phyloP scores from a whole-genome alignment of 2,329 filamentous ascomycete species.

The Xylariaceae sp. region DNA sequence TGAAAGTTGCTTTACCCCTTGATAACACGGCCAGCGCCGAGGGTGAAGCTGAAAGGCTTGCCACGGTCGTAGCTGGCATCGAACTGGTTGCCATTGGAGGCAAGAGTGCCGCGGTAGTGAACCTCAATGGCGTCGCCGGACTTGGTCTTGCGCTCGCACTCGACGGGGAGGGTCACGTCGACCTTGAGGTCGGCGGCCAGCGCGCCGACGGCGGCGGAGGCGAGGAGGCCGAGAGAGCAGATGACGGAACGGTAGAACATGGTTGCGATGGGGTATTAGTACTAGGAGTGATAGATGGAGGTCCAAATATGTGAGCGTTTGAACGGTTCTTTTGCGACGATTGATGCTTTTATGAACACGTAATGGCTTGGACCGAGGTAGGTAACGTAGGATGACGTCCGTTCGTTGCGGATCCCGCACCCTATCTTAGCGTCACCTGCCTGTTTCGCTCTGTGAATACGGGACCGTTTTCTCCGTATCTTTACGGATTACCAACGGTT shows the following conservation, averaged over 20 bases:
- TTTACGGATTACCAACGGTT: too few species aligned
- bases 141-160: conserved; percentile 72
- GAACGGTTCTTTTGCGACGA: neutral
- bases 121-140: conserved; percentile 76
- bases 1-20: conserved; percentile 54
- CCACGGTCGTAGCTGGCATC: conserved; percentile 79
- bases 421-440: neutral
- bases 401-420: too few species aligned
- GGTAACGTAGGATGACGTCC: too few species aligned
- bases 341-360: neutral
- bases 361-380: neutral
- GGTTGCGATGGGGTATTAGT: neutral
- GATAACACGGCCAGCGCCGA: conserved; percentile 82
- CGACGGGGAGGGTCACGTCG: conserved; percentile 65
- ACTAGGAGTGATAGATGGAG: neutral
- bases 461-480: too few species aligned
- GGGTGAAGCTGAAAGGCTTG: conserved; percentile 68
- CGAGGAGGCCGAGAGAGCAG: conserved; percentile 45
- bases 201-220: conserved; percentile 46
- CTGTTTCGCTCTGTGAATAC: neutral
- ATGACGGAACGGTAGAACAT: conserved; percentile 46
- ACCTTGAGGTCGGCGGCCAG: conserved; percentile 65
- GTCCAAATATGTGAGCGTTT: neutral
- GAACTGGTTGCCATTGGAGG: conserved; percentile 69
- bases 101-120: conserved; percentile 82